phyloP scores from a whole-genome alignment of 2,329 filamentous ascomycete genomes.

The Xylariaceae sp. region DNA sequence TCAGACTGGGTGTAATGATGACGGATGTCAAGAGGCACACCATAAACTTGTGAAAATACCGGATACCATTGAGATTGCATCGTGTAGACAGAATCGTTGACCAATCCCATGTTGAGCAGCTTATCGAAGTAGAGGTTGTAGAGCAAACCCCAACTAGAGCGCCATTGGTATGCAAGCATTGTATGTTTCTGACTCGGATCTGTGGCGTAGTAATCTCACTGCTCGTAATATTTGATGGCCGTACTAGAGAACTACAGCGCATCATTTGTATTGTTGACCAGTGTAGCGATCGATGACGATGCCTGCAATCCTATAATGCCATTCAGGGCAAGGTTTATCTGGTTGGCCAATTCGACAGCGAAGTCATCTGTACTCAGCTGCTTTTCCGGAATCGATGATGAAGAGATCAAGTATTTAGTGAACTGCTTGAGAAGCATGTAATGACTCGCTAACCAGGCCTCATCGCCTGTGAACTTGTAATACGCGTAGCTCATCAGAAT shows the following conservation, averaged over 20 bases:
- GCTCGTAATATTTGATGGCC: constrained; percentile 21
- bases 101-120: constrained; percentile 35
- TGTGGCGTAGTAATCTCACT: constrained; percentile 25
- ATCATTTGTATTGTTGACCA: constrained; percentile 55
- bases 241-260: constrained; percentile 58
- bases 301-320: constrained; percentile 77
- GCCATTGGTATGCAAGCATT: constrained; percentile 30
- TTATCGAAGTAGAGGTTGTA: constrained; percentile 32
- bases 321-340: constrained; percentile 74
- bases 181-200: constrained; percentile 25
- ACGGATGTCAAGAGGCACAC: constrained; percentile 66
- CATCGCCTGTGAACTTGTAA: constrained; percentile 30
- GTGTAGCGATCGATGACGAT: constrained; percentile 59
- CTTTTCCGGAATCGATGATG: constrained; percentile 62
- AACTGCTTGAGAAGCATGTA: constrained; percentile 68
- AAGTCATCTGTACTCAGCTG: constrained; percentile 76
- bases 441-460: constrained; percentile 41
- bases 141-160: constrained; percentile 21
- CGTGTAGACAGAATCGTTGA: constrained; percentile 25
- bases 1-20: constrained; percentile 73
- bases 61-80: constrained; percentile 34
- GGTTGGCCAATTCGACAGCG: constrained; percentile 66
- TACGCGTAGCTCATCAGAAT: constrained; percentile 63
- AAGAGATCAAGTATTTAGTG: constrained; percentile 70
- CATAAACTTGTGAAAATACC: constrained; percentile 65